Base-by-base conservation (phyloP, 257 asterid genomes). In the Nicotiana tomentosiformis region DNA sequence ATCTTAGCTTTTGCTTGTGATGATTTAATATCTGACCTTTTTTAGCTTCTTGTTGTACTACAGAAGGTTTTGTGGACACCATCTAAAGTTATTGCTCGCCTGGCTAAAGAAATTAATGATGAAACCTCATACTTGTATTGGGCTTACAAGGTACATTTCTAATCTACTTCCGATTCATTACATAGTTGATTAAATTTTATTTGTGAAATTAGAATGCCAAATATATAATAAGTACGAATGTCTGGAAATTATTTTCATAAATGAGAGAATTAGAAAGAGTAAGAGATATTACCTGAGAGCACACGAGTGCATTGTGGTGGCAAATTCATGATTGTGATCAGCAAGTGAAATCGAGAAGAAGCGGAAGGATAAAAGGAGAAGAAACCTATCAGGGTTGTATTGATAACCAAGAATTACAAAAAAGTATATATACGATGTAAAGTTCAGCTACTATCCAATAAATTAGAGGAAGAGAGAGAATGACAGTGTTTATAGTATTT, bases 1-100 rank as follows among this genome's bases (percentile, higher is more conserved):
- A 30, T 65, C 3, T 2, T 49, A 26, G 43, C 39, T 74, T 74
- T 7, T 11, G 43, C 62, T 51, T 49, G 64, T 49, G 26, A 49
- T 74, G 23, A 51, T 49, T 51, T 23, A 61, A 65, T 12, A 29
- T 29, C 43, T 65, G 67, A 33, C 83, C 4, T 60, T 70, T 32
- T 23, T 88, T 68, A 29, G 81, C 84, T 2, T 10, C 77, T 66
- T 55, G 82, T 61, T 37, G 78, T 80, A 81, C 62, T 82, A 18
- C 94, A 94, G 99, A 91, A 90, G 78, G 82, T 88, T 62, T 83
- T 90, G 69, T 94, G 98, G 98, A 94, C 98, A 30, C 99, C 99
- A 60, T 94, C 99, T 66, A 91, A 90, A 89, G 96, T 96, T 79
- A 96, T 94, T 87, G 90, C 98, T 78, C 97, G 97, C 18, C 89